Conservation (phyloP, 129 eudicot genomes). For the Flaveria robusta region DNA sequence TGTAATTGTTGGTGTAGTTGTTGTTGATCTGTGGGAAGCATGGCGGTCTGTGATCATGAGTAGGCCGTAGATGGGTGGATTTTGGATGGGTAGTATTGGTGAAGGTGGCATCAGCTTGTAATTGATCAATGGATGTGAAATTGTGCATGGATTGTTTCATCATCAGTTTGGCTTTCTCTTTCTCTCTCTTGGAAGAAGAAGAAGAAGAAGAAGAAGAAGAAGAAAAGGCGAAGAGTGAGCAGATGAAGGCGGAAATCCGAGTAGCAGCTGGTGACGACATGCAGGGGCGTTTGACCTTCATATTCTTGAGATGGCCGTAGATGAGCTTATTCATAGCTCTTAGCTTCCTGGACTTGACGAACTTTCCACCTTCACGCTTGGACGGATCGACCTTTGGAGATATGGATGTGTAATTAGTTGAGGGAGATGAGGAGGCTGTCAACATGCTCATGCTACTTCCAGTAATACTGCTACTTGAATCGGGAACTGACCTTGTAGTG, state of each 20-base stretch:
- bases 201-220: too few species aligned
- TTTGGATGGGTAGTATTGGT: too few species aligned
- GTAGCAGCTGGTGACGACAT: constrained; percentile 75
- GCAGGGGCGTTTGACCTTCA: constrained; percentile 74
- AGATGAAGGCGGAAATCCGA: constrained; percentile 59
- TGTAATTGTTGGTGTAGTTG: constrained; percentile 23
- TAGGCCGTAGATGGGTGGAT: constrained; percentile 11
- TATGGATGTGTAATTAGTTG: too few species aligned
- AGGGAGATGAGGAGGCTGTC: constrained; percentile 35
- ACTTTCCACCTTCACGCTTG: background rate
- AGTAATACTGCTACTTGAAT: constrained; percentile 58
- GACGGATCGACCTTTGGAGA: too few species aligned
- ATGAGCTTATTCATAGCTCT: constrained; percentile 75
- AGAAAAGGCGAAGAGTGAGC: constrained; percentile 68
- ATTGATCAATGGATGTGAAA: constrained; percentile 41
- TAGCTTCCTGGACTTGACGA: constrained; percentile 56
- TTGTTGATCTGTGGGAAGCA: too few species aligned
- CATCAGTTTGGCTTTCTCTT: too few species aligned
- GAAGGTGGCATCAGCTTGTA: too few species aligned
- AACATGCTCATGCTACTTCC: too few species aligned
- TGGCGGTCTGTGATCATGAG: too few species aligned
- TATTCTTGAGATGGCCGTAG: constrained; percentile 71
- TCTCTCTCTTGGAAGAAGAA: constrained; percentile 48
- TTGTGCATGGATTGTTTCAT: constrained; percentile 34
- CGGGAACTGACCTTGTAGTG: constrained; percentile 32